Percentiles rank a stretch among this genome's conserved stretches.
Evolutionary conservation across 1,139 yeast species (phyloP).

Genomic region (Geotrichum aggregatum): DNA sequence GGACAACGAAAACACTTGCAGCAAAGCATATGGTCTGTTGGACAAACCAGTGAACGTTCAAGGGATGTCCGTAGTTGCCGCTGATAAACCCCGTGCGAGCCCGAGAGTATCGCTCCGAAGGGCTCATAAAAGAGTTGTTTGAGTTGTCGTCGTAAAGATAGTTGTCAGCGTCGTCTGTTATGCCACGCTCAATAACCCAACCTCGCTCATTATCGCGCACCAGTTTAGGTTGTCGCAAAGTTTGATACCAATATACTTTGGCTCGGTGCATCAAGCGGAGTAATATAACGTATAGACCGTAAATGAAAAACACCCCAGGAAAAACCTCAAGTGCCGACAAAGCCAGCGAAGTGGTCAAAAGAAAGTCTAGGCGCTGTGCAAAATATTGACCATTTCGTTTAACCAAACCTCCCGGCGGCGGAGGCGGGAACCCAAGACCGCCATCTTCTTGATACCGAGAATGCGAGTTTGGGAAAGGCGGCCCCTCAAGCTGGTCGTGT

Average conservation of each 20-base stretch:
- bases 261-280: constrained; percentile 9
- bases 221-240: constrained; percentile 2
- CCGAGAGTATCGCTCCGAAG: constrained; percentile 2
- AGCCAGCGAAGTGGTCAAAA: constrained; percentile 16
- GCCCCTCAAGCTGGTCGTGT: constrained; percentile 1
- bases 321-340: constrained; percentile 14
- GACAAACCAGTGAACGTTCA: constrained; percentile 14
- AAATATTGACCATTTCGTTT: neutral
- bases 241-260: constrained; percentile 11
- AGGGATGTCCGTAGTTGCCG: constrained; percentile 21
- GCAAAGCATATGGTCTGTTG: constrained; percentile 19
- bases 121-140: neutral
- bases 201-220: constrained; percentile 3
- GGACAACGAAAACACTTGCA: constrained; percentile 5
- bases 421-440: neutral
- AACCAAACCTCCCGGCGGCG: neutral
- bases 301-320: constrained; percentile 20
- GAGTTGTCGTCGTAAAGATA: neutral
- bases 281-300: constrained; percentile 12
- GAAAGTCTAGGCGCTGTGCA: neutral
- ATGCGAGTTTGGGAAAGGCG: too few relatives aligned
- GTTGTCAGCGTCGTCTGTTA: neutral
- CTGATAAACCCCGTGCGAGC: constrained; percentile 16
- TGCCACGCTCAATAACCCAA: constrained; percentile 10
- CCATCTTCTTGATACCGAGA: neutral